Evolutionary conservation across 306 rosid species (phyloP), one percentile per base, ranked within the genome.

Genomic region (Lathyrus oleraceus): DNA sequence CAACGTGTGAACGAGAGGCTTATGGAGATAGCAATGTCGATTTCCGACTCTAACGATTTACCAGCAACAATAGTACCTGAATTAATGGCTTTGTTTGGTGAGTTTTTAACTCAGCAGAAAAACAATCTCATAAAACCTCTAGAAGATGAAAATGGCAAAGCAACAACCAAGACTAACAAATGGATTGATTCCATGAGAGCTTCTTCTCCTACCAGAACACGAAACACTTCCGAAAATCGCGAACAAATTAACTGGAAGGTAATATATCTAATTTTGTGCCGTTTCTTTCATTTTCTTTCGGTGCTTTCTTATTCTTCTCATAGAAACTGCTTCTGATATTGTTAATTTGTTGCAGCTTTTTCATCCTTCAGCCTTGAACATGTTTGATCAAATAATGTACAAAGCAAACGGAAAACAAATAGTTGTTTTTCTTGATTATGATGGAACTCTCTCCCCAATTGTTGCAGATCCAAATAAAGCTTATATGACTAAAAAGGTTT

Each of bases 381-480:
- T 78, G 90, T 85, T 94, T 63, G 88, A 81, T 53, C 61, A 90
- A 81, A 87, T 94, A 8, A 71, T 81, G 16, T 64, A 75, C 1
- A 81, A 85, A 27, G 80, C 91, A 1, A 81, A 63, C 65, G 97
- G 85, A 39, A 94, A 94, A 63, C 89, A 88, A 57, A 77, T 94
- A 23, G 87, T 88, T 4, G 69, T 84, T 69, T 94, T 94, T 78
- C 88, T 94, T 60, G 98, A 94, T 75, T 94, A 94, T 6, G 97
- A 94, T 65, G 98, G 98, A 32, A 94, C 98, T 30, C 98, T 94
- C 36, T 90, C 98, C 2, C 98, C 98, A 32, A 94, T 94, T 51
- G 98, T 94, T n/a, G 80, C 87, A 65, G 89, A 94, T 76, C 98
- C 98, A 5, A 96, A 90, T 73, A 74, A 73, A 81, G 98, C 98